phyloP scores from a whole-genome alignment of 192 early-diverging fungal genomes.

The Coemansia sp. region DNA sequence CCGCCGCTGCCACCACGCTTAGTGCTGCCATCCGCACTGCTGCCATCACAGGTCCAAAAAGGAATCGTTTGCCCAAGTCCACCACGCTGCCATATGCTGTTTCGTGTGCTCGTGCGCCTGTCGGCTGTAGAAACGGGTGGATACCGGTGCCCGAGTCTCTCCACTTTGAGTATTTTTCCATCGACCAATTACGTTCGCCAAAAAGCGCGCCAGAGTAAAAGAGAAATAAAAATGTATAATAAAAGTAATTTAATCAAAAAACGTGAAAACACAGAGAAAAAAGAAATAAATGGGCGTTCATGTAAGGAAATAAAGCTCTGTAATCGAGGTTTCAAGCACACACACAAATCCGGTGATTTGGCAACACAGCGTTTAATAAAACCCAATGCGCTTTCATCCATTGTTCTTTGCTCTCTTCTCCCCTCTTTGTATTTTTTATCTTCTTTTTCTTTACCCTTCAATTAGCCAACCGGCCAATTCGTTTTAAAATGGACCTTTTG shows the following conservation, averaged over 20 bases:
- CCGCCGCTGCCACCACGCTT: conserved; percentile 42
- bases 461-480: no score
- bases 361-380: no score
- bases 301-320: neutral
- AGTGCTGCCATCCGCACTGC: conserved; percentile 52
- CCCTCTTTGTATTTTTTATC: conserved; percentile 9
- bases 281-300: neutral
- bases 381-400: no score
- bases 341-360: no score
- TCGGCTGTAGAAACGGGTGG: conserved; percentile 80
- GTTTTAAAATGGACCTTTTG: conserved; percentile 56
- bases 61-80: conserved; percentile 17
- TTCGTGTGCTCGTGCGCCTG: conserved; percentile 46
- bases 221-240: neutral
- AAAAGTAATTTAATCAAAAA: neutral
- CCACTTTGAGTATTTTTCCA: conserved; percentile 91
- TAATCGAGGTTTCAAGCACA: no score
- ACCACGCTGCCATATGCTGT: conserved; percentile 10
- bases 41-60: conserved; percentile 43
- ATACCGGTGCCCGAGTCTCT: conserved; percentile 85
- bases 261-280: neutral
- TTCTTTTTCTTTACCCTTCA: neutral
- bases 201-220: neutral
- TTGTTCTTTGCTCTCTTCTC: no score
- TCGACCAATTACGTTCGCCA: conserved; percentile 14